phyloP scores from a whole-genome alignment of 2,329 filamentous ascomycete genomes.

The Fusarium redolens region DNA sequence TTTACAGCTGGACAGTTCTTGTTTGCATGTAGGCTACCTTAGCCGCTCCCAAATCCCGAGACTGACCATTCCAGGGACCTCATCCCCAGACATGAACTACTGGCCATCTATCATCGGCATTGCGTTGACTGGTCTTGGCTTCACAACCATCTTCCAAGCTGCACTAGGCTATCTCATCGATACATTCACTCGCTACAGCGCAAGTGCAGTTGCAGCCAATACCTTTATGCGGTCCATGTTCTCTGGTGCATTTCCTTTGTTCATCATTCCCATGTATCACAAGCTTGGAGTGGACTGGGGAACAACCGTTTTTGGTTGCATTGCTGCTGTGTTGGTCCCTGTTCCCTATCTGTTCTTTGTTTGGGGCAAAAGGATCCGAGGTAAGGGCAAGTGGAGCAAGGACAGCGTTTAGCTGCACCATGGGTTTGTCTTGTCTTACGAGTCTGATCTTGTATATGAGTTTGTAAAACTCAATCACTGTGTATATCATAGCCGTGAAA shows the following conservation, averaged over 20 bases:
- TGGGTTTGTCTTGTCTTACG: rapidly evolving
- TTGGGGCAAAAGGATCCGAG: not conserved
- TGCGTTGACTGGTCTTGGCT: not conserved
- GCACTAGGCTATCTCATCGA: slow-evolving; percentile 2
- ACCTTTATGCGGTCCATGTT: slow-evolving; percentile 7
- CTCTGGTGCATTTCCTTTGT: not conserved
- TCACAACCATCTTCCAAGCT: not conserved
- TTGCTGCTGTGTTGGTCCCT: not conserved
- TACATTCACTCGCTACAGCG: not conserved
- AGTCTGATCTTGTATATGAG: rapidly evolving
- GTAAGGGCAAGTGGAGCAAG: not conserved
- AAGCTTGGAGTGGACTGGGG: slow-evolving; percentile 2
- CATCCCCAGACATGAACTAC: not conserved
- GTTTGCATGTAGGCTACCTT: not conserved
- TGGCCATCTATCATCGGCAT: slow-evolving; percentile 2
- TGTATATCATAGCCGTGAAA: rapidly evolving
- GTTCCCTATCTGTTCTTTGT: not conserved
- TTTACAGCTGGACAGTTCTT: not conserved
- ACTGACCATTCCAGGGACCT: not conserved
- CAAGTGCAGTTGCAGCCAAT: not conserved
- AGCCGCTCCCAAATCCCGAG: rapidly evolving
- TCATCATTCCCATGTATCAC: slow-evolving; percentile 1
- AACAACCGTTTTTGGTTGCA: not conserved
- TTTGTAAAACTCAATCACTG: too few species aligned
- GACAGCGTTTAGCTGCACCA: not conserved